Conservation (phyloP, 306 rosid species). For the Hippophae rhamnoides region DNA sequence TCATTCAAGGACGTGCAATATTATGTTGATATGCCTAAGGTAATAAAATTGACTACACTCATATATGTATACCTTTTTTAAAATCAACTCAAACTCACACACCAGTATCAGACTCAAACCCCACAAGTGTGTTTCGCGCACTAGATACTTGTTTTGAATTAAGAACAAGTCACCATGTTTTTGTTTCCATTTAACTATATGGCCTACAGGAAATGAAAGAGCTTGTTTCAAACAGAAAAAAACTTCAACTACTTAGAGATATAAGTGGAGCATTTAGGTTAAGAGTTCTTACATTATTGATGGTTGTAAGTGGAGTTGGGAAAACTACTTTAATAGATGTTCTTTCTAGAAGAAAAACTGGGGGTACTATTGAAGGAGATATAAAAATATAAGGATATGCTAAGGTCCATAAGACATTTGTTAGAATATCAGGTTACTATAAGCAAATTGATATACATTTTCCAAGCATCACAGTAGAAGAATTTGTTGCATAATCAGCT, state of each 20-base stretch:
- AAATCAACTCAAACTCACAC: no score
- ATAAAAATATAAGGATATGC: conserved; percentile 65
- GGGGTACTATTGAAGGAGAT: conserved; percentile 65
- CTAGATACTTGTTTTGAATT: no score
- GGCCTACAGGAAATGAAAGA: conserved; percentile 57
- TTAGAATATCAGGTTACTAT: conserved; percentile 74
- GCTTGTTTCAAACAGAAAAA: conserved; percentile 50
- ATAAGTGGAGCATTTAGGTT: conserved; percentile 81
- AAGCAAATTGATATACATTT: conserved; percentile 79
- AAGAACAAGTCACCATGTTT: background rate
- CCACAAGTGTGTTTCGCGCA: no score
- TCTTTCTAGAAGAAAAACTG: conserved; percentile 77
- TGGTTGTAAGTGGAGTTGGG: conserved; percentile 87
- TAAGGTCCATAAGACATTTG: conserved; percentile 69
- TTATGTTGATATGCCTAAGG: conserved; percentile 32
- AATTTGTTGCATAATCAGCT: conserved; percentile 61
- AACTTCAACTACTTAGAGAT: conserved; percentile 63
- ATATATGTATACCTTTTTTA: background rate
- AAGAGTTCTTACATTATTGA: conserved; percentile 63
- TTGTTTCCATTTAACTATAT: background rate
- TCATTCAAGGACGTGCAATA: conserved; percentile 35
- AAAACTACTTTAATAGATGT: conserved; percentile 85
- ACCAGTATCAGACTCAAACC: no score
- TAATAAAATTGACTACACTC: conserved; percentile 7
- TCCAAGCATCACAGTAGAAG: conserved; percentile 64